Evolutionary conservation across 352 stramenopile genomes (phyloP).

Genomic region (Stephanocyclus meneghinianus): DNA sequence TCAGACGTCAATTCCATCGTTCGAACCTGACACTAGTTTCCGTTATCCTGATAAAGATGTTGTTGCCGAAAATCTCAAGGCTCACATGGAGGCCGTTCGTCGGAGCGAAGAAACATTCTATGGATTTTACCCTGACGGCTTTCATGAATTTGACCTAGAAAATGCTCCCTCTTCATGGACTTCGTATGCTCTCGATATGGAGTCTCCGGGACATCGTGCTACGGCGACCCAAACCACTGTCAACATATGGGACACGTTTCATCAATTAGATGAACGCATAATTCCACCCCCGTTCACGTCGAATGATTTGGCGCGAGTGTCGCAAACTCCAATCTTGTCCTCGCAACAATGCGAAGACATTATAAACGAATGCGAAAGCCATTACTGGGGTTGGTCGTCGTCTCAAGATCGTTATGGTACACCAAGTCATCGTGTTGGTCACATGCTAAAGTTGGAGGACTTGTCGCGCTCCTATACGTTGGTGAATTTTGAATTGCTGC

Average conservation of each 20-base stretch:
- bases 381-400: slow-evolving; percentile 40
- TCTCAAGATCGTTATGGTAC: slow-evolving; percentile 44
- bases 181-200: slow-evolving; percentile 22
- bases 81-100: slow-evolving; percentile 21
- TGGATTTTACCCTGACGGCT: slow-evolving; percentile 45
- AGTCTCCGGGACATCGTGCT: not conserved
- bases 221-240: not conserved
- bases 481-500: slow-evolving; percentile 49
- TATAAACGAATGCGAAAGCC: slow-evolving; percentile 45
- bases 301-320: slow-evolving; percentile 34
- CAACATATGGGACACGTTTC: slow-evolving; percentile 34
- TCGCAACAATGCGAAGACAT: slow-evolving; percentile 33
- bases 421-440: slow-evolving; percentile 27
- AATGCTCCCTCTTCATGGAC: slow-evolving; percentile 26
- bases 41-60: not conserved
- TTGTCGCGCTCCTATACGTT: slow-evolving; percentile 40
- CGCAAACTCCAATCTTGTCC: slow-evolving; percentile 34
- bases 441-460: slow-evolving; percentile 47
- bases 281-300: slow-evolving; percentile 45
- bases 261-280: slow-evolving; percentile 27
- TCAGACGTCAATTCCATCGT: too few relatives aligned
- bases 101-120: slow-evolving; percentile 42
- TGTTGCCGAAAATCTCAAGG: slow-evolving; percentile 17
- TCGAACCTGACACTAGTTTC: not conserved
- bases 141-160: slow-evolving; percentile 26